phyloP scores from a whole-genome alignment of 805 yeast genomes.

The Lipomyces kockii region DNA sequence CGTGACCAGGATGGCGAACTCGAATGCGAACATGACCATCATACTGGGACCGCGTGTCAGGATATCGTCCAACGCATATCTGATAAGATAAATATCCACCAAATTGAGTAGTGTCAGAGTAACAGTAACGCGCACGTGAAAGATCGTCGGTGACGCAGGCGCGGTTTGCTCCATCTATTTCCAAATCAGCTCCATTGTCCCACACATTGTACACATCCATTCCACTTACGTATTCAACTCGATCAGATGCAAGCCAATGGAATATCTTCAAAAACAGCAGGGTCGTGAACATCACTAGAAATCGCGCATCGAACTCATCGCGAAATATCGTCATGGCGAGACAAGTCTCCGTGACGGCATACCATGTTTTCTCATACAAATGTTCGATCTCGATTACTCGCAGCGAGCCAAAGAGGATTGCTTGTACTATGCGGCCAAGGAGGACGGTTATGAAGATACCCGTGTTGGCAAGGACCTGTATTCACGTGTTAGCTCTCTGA shows the following conservation, averaged over 20 bases:
- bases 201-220: not conserved
- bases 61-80: conserved; percentile 51
- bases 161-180: conserved; percentile 47
- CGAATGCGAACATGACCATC: conserved; percentile 74
- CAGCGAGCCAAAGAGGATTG: conserved; percentile 71
- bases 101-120: conserved; percentile 53
- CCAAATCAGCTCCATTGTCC: not conserved
- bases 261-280: conserved; percentile 64
- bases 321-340: conserved; percentile 60
- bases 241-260: conserved; percentile 71
- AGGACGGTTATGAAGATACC: conserved; percentile 41
- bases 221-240: conserved; percentile 49
- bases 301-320: conserved; percentile 53
- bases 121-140: conserved; percentile 51
- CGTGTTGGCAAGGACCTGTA: conserved; percentile 37
- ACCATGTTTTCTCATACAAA: conserved; percentile 67
- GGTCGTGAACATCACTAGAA: conserved; percentile 50
- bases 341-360: conserved; percentile 61
- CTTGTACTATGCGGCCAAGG: conserved; percentile 56
- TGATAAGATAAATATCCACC: conserved; percentile 59
- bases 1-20: conserved; percentile 66
- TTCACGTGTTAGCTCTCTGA: not conserved
- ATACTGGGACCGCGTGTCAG: conserved; percentile 41
- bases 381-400: conserved; percentile 78
- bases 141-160: conserved; percentile 44